These are phyloP conservation scores for Populus hybrid DNA, from an alignment of 441 rosid genomes.

Conservation along the genomic window DNA sequence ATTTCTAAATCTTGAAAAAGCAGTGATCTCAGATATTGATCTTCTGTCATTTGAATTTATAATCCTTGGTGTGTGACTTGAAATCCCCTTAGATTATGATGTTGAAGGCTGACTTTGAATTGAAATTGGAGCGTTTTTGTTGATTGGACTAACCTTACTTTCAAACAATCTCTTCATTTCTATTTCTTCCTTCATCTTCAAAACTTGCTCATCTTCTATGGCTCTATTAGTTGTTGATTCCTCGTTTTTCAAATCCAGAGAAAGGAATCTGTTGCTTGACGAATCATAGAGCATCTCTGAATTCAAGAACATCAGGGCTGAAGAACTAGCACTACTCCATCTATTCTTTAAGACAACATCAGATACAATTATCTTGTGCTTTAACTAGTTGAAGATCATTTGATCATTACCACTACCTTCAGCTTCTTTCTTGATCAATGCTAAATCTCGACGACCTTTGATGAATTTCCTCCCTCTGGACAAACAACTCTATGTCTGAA, in stretches of 20 bases:
- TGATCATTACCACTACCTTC: conserved; percentile 19
- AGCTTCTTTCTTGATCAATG: conserved; percentile 35
- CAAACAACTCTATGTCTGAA: conserved; percentile 47
- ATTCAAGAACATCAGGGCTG: conserved; percentile 72
- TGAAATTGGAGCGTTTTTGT: conserved; percentile 2
- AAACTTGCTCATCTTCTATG: conserved; percentile 24
- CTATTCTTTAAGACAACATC: conserved; percentile 65
- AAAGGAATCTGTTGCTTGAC: conserved; percentile 55
- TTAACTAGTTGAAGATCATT: conserved; percentile 46
- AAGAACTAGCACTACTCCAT: conserved; percentile 90
- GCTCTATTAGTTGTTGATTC: neutral
- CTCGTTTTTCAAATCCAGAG: conserved; percentile 17
- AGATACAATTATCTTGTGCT: conserved; percentile 65
- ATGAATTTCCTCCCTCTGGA: conserved; percentile 59
- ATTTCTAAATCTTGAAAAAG: conserved; percentile 36
- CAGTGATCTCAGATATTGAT: neutral
- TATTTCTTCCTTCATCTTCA: conserved; percentile 51
- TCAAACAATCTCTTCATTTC: conserved; percentile 52
- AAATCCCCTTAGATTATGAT: conserved; percentile 20
- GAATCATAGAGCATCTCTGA: conserved; percentile 60
- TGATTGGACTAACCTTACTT: conserved; percentile 29
- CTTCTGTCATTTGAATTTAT: conserved; percentile 43
- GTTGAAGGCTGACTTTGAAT: conserved; percentile 25
- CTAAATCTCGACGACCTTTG: conserved; percentile 63
- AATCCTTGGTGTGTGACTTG: conserved; percentile 25